Conservation (phyloP, 805 yeast genomes). For the Diddensiella santjacobensis region DNA sequence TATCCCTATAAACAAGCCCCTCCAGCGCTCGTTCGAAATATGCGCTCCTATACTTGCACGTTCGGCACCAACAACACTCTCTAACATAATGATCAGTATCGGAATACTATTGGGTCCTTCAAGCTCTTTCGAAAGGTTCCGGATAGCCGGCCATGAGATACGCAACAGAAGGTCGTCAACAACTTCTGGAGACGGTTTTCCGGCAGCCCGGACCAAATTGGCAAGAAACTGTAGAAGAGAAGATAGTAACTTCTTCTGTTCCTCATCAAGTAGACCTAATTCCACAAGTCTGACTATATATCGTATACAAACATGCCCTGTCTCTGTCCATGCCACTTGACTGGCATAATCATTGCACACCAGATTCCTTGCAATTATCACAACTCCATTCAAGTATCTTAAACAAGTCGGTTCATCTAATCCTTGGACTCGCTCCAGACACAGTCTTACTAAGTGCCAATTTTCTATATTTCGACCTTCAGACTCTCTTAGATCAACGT, state of each 20-base stretch:
- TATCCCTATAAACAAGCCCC: conserved; percentile 3
- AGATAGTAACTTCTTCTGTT: conserved; percentile 10
- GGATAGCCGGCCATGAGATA: not conserved
- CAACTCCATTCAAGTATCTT: conserved; percentile 45
- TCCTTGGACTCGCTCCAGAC: not conserved
- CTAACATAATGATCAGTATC: not conserved
- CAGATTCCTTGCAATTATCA: conserved; percentile 48
- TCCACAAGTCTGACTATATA: not conserved
- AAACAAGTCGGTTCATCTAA: not conserved
- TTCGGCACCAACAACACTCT: not conserved
- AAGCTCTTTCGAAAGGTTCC: not conserved
- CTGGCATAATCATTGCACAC: conserved; percentile 34
- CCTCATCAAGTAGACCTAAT: conserved; percentile 5
- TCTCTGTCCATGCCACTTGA: conserved; percentile 27
- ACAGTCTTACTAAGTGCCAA: not conserved
- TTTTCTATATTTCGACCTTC: not conserved
- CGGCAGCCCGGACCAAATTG: conserved; percentile 11
- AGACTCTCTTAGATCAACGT: not conserved
- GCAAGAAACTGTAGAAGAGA: conserved; percentile 12
- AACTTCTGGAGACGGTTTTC: not conserved
- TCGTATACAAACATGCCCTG: conserved; percentile 4
- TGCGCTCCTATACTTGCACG: not conserved
- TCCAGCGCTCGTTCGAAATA: not conserved
- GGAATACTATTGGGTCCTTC: not conserved
- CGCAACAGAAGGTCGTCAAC: not conserved